Evolutionary conservation across 2,329 filamentous ascomycete genomes (phyloP).

Genomic region (Chaetomium olivaceum): DNA sequence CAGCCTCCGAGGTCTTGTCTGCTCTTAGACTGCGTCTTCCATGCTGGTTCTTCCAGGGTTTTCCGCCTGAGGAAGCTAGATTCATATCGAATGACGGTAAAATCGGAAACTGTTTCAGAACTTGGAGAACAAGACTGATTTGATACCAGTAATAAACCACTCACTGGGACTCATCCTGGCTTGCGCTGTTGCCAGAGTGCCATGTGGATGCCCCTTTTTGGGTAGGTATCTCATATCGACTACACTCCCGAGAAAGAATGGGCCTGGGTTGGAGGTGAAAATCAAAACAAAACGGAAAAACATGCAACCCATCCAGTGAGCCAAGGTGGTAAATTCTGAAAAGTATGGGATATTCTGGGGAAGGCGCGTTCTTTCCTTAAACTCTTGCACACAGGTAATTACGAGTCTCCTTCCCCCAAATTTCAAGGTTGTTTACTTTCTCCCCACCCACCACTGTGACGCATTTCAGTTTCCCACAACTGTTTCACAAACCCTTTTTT

Average conservation of each 20-base stretch:
- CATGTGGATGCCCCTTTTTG: background rate
- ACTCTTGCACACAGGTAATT: background rate
- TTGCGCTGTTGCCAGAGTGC: background rate
- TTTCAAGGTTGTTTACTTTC: background rate
- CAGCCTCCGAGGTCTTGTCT: no score
- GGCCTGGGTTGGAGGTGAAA: background rate
- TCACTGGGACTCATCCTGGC: background rate
- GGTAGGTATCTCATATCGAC: background rate
- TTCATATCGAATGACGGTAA: no score
- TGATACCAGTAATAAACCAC: background rate
- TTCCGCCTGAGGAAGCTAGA: no score
- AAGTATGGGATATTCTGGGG: background rate
- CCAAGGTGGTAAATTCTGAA: background rate
- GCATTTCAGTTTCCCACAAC: background rate
- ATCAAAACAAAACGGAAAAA: background rate
- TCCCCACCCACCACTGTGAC: no score
- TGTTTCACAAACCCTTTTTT: background rate
- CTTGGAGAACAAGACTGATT: background rate
- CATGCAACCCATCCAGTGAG: background rate
- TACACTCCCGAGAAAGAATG: background rate
- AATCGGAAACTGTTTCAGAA: background rate
- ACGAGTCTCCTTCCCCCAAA: background rate
- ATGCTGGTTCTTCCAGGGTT: no score
- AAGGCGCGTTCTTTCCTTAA: constrained; percentile 2
- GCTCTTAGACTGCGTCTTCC: no score